Evolutionary conservation across 202 grass and related monocot genomes (phyloP).

Genomic region (Saccharum hybrid): DNA sequence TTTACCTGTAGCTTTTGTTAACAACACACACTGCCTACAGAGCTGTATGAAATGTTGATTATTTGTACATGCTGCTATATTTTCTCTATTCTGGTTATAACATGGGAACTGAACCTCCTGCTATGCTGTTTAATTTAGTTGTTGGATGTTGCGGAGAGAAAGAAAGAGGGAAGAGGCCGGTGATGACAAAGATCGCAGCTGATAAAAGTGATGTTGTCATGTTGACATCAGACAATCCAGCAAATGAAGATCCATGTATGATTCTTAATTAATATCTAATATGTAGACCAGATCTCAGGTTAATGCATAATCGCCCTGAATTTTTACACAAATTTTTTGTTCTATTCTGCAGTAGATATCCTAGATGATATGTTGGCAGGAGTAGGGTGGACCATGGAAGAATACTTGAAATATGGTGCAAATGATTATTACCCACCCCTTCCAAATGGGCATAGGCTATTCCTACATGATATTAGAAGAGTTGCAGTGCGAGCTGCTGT

Average conservation of each 20-base stretch:
- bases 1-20: slow-evolving; percentile 37
- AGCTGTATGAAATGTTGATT: slow-evolving; percentile 15
- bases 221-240: slow-evolving; percentile 97
- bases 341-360: slow-evolving; percentile 81
- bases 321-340: slow-evolving; percentile 37
- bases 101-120: slow-evolving; percentile 34
- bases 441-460: slow-evolving; percentile 90
- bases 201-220: slow-evolving; percentile 99
- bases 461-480: slow-evolving; percentile 91
- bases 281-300: slow-evolving; percentile 14
- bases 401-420: slow-evolving; percentile 89
- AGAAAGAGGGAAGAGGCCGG: slow-evolving; percentile 89
- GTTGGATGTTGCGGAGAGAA: slow-evolving; percentile 91
- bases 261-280: slow-evolving; percentile 40
- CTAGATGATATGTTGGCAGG: slow-evolving; percentile 97
- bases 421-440: slow-evolving; percentile 99
- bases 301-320: slow-evolving; percentile 21
- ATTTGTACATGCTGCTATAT: slow-evolving; percentile 1
- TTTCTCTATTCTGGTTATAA: background rate
- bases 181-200: slow-evolving; percentile 89
- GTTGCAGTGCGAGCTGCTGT: slow-evolving; percentile 94
- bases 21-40: background rate
- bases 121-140: slow-evolving; percentile 63
- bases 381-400: slow-evolving; percentile 95
- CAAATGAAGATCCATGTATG: slow-evolving; percentile 91